Percentiles rank a stretch among this genome's conserved stretches.
phyloP scores from a whole-genome alignment of 257 asterid genomes.

The Jasminum sambac region DNA sequence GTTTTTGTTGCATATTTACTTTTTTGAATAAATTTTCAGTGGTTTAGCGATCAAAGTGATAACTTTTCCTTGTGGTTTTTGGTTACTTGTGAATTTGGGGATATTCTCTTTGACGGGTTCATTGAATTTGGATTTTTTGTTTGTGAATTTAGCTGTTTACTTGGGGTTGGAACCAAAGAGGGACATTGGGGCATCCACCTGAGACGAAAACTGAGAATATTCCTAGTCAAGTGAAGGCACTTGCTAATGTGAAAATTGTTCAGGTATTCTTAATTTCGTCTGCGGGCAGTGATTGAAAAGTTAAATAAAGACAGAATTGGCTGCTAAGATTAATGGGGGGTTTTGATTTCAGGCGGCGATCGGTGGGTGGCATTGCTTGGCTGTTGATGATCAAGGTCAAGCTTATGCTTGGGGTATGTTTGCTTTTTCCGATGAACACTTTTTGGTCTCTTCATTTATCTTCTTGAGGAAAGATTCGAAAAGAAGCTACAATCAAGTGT shows the following conservation, averaged over 20 bases:
- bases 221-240: constrained; percentile 91
- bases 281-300: background rate
- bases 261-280: constrained; percentile 53
- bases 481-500: background rate
- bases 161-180: constrained; percentile 99
- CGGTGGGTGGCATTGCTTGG: constrained; percentile 99
- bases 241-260: constrained; percentile 73
- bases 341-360: constrained; percentile 79
- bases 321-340: constrained; percentile 17
- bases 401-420: constrained; percentile 97
- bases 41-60: constrained; percentile 4
- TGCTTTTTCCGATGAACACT: constrained; percentile 1
- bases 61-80: background rate
- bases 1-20: background rate
- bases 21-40: background rate
- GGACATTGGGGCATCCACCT: constrained; percentile 91
- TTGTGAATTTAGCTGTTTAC: constrained; percentile 65
- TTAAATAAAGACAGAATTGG: constrained; percentile 1
- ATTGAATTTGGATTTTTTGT: constrained; percentile 9
- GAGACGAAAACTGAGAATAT: constrained; percentile 86
- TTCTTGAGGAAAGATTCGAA: constrained; percentile 8
- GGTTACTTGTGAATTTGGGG: background rate
- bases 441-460: background rate
- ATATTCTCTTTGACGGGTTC: background rate
- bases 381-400: constrained; percentile 94